Percentiles rank a stretch among this genome's conserved stretches.
phyloP scores from a whole-genome alignment of 495 filamentous ascomycete species.

The Patellaria atrata region DNA sequence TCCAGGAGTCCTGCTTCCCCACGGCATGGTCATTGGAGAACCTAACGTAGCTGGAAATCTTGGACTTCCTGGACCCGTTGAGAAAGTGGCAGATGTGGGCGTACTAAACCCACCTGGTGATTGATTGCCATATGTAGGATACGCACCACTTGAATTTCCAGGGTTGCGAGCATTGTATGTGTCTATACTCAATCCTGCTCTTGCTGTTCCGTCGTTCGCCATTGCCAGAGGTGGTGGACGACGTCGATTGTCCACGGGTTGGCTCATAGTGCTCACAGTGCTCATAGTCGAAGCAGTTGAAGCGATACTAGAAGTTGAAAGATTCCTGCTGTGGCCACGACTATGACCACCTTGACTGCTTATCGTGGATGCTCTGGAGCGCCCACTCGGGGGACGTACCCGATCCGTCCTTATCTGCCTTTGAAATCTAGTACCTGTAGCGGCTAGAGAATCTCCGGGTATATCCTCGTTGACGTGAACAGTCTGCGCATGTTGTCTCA shows the following conservation, averaged over 20 bases:
- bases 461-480: conserved; percentile 98
- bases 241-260: conserved; percentile 43
- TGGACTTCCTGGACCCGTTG: conserved; percentile 57
- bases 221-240: conserved; percentile 75
- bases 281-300: conserved; percentile 62
- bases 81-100: conserved; percentile 59
- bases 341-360: conserved; percentile 50
- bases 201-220: conserved; percentile 48
- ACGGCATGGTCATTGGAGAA: conserved; percentile 58
- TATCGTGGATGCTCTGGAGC: conserved; percentile 61
- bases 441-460: conserved; percentile 80
- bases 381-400: conserved; percentile 55
- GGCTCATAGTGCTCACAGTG: conserved; percentile 6
- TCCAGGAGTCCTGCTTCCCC: conserved; percentile 52
- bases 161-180: conserved; percentile 33
- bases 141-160: conserved; percentile 33
- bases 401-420: conserved; percentile 78
- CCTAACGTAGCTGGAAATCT: conserved; percentile 45
- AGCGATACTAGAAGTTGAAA: conserved; percentile 73
- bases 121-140: conserved; percentile 35
- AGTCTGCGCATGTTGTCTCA: conserved; percentile 93
- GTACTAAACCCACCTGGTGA: conserved; percentile 63
- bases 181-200: conserved; percentile 49
- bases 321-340: conserved; percentile 66
- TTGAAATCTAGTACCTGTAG: conserved; percentile 86